Percentiles rank a stretch among this genome's conserved stretches.
These are phyloP conservation scores for Polygonum aviculare DNA, from an alignment of 148 eudicot genomes.

Conservation along the genomic window DNA sequence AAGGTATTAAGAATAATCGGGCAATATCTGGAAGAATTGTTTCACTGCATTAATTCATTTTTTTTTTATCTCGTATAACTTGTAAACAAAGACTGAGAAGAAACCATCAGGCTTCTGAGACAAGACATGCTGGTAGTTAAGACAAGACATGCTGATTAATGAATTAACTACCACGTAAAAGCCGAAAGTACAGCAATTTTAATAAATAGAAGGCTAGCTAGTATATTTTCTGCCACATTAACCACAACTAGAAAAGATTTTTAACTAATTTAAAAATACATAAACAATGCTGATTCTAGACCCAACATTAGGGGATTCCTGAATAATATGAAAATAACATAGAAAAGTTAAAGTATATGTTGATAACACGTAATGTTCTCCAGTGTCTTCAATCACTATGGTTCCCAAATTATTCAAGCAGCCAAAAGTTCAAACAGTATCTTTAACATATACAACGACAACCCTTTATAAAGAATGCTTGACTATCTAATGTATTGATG, in stretches of 20 bases:
- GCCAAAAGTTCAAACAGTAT: neutral
- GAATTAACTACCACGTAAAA: no score
- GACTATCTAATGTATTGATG: neutral
- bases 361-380: no score
- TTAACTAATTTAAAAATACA: neutral
- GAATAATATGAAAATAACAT: neutral
- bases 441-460: neutral
- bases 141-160: no score
- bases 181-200: no score
- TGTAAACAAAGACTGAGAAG: no score
- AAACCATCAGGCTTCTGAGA: no score
- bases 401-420: neutral
- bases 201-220: no score
- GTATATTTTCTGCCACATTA: neutral
- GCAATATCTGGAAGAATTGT: neutral
- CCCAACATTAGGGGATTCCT: neutral
- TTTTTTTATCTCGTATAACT: no score
- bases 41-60: no score
- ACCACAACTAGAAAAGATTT: neutral
- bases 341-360: no score
- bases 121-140: no score
- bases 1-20: constrained; percentile 35
- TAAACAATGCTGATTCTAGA: neutral
- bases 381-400: no score
- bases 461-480: neutral